Base-by-base conservation (phyloP, 2,329 filamentous ascomycete species). In the Aspergillus sclerotialis region DNA sequence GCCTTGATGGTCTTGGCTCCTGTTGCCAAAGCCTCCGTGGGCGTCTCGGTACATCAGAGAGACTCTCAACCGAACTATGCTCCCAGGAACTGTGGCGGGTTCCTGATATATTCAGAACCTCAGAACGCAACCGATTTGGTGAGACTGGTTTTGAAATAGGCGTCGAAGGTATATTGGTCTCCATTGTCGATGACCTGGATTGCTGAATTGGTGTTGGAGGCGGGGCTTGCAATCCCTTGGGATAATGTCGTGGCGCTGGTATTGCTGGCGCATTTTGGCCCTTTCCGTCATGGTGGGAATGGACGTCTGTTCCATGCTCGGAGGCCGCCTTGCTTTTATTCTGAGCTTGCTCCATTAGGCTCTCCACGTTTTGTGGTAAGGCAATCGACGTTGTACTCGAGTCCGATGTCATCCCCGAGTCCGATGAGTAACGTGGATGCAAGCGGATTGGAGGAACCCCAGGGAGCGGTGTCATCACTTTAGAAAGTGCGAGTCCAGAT, bases 271-370 rank as follows among this genome's bases (percentile, higher is more conserved):
- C n/a, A n/a, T n/a, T n/a, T n/a, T n/a, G n/a, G n/a, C n/a, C n/a
- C n/a, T n/a, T n/a, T n/a, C n/a, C n/a, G n/a, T n/a, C n/a, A n/a
- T n/a, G n/a, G n/a, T n/a, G n/a, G n/a, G n/a, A n/a, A n/a, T n/a
- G n/a, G n/a, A n/a, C n/a, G n/a, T n/a, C n/a, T n/a, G n/a, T n/a
- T n/a, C n/a, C n/a, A n/a, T n/a, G n/a, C n/a, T n/a, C n/a, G n/a
- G n/a, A n/a, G n/a, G n/a, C n/a, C n/a, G n/a, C n/a, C n/a, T n/a
- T n/a, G n/a, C n/a, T n/a, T n/a, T n/a, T n/a, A n/a, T n/a, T n/a
- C n/a, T n/a, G n/a, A n/a, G n/a, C n/a, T 52, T 90, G 84, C 55
- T 92, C 84, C 76, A 93, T 84, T 50, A 90, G 76, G 49, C 75
- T 83, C 49, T 89, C 82, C 30, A 88, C 78, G 27, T 76, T 70